Evolutionary conservation across 257 asterid genomes (phyloP), one percentile per base, ranked within the genome.

Genomic region (Capsicum pubescens): DNA sequence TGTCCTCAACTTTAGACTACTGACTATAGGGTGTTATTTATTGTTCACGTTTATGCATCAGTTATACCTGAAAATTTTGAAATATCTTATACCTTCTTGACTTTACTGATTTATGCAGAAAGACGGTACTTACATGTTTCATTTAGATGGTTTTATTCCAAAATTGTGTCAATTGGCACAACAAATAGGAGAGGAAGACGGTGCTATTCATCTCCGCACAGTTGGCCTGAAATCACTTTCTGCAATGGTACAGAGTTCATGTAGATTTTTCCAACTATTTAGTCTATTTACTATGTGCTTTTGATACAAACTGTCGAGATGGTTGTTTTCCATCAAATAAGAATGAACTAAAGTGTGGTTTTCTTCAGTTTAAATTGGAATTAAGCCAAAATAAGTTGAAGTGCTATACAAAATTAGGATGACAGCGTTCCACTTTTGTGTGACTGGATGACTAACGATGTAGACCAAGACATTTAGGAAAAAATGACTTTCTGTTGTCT

Each of bases 131-230:
- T 90, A 91, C 92, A 91, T 95, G 98, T 95, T 93, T 90, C 93
- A 93, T 87, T 87, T 95, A 46, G 99, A 95, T 88, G 97, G 90
- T 79, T 91, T 92, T 87, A 91, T 93, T 86, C 98, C 99, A 36
- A 97, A 90, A 85, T 94, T 97, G 82, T 97, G 99, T 89, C 97
- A 92, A 86, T 83, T 95, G 88, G 93, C 98, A 85, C 98, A 93
- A 90, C 97, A 97, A 91, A 93, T 84, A 54, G 98, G 99, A 86
- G 98, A 97, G 2, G 94, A 91, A 55, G 97, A 92, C 82, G 90
- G 91, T 85, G 87, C 87, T 19, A 87, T 80, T 84, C 88, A 76
- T 10, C 88, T 93, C 84, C 92, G 92, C 85, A 93, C 95, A 60
- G 93, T 95, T 80, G 95, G 91, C 32, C 88, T 97, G 85, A 97